A percentile compares a stretch with the other conserved stretches of the same genome.
phyloP scores from a whole-genome alignment of 2,329 filamentous ascomycete genomes.

The Trichothecium sympodiale region DNA sequence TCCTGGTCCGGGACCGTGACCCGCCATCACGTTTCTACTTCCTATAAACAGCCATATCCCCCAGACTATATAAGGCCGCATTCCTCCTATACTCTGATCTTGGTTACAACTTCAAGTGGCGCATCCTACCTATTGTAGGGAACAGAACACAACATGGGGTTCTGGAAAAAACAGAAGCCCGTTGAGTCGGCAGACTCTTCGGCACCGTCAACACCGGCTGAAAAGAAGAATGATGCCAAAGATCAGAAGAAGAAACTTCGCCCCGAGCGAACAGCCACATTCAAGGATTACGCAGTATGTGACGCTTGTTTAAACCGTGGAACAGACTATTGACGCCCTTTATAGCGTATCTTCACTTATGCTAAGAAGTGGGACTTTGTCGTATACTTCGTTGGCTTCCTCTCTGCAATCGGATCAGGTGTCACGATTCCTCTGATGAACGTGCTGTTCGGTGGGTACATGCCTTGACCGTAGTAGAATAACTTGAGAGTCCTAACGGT shows the following conservation, averaged over 20 bases:
- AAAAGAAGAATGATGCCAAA: not conserved
- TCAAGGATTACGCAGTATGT: slow-evolving; percentile 27
- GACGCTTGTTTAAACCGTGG: not conserved
- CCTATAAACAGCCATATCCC: no score
- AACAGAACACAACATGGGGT: no score
- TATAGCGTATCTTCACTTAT: slow-evolving; percentile 40
- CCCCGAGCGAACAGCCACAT: slow-evolving; percentile 28
- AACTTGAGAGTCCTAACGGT: slow-evolving; percentile 1
- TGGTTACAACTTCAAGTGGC: no score
- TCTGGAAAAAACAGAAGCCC: not conserved
- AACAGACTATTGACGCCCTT: slow-evolving; percentile 5
- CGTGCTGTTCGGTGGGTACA: slow-evolving; percentile 37
- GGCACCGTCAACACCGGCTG: not conserved
- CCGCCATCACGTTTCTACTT: no score
- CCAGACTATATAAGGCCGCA: no score
- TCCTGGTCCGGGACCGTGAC: no score
- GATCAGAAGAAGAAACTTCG: slow-evolving; percentile 14
- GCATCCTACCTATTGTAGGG: no score
- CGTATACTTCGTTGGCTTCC: slow-evolving; percentile 31
- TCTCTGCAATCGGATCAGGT: slow-evolving; percentile 41
- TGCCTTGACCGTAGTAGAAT: not conserved
- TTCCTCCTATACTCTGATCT: no score
- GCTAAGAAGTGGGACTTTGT: slow-evolving; percentile 40
- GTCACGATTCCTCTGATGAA: slow-evolving; percentile 49
- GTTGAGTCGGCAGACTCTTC: not conserved